These are phyloP conservation scores for Aschersonia sp. DNA, from an alignment of 2,329 filamentous ascomycete genomes.

Conservation along the genomic window DNA sequence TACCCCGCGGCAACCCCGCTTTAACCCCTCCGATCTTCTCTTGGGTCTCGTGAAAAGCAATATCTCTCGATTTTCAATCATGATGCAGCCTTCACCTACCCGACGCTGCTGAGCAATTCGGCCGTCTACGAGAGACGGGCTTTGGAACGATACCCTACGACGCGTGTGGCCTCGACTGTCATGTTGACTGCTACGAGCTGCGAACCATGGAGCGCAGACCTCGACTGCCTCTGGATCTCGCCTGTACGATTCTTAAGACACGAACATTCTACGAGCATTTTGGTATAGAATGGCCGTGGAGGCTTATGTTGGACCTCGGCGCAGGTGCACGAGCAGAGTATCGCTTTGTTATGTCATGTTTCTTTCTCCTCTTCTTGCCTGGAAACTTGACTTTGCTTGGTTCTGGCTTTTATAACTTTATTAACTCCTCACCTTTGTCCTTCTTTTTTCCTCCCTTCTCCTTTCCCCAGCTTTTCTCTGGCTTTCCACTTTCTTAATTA, in stretches of 20 bases:
- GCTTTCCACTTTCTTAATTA: too few relatives aligned
- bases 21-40: not conserved
- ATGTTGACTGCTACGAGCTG: not conserved
- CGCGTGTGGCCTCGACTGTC: not conserved
- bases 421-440: too few relatives aligned
- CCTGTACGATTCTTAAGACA: not conserved
- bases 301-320: too few relatives aligned
- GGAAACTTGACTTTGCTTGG: too few relatives aligned
- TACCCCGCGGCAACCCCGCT: constrained; percentile 2
- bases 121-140: not conserved
- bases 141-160: not conserved
- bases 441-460: too few relatives aligned
- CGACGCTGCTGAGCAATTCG: not conserved
- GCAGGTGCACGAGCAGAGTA: not conserved
- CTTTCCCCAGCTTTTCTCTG: too few relatives aligned
- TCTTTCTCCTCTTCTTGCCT: too few relatives aligned
- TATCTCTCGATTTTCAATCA: too few relatives aligned
- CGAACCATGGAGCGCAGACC: not conserved
- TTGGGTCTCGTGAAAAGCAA: not conserved
- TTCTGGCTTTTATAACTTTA: too few relatives aligned
- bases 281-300: too few relatives aligned
- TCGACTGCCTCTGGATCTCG: not conserved
- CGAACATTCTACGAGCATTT: too few relatives aligned
- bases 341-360: too few relatives aligned
- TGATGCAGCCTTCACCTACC: not conserved